Evolutionary conservation across 2,329 filamentous ascomycete genomes (phyloP).

Genomic region (Clarireedia sp.): DNA sequence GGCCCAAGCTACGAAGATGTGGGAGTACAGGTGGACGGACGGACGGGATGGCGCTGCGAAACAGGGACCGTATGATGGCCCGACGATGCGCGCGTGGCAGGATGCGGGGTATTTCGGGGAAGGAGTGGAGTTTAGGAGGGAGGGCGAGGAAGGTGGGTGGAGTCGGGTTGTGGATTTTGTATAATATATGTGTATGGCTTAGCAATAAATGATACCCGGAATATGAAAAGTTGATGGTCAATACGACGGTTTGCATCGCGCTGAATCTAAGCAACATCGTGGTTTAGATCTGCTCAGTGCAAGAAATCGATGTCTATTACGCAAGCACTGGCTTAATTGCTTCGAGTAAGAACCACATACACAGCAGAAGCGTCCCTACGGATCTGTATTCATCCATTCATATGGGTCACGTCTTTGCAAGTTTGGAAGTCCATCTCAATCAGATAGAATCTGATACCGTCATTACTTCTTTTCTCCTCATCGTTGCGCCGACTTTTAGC

Average conservation of each 20-base stretch:
- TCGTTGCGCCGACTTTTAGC: constrained; percentile 6
- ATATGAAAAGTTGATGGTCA: neutral
- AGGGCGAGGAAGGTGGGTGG: constrained; percentile 41
- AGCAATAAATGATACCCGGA: neutral
- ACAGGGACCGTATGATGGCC: constrained; percentile 80
- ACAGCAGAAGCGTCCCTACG: neutral
- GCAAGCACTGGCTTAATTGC: no score
- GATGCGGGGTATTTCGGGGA: constrained; percentile 89
- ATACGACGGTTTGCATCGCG: no score
- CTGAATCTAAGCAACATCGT: no score
- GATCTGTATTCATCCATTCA: neutral
- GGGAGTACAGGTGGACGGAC: constrained; percentile 92
- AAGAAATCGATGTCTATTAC: neutral
- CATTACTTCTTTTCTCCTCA: neutral
- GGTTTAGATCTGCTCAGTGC: no score
- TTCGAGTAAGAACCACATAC: no score
- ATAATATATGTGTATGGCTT: constrained; percentile 16
- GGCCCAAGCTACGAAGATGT: constrained; percentile 41
- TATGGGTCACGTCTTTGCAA: neutral
- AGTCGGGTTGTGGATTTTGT: constrained; percentile 29
- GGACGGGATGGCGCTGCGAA: constrained; percentile 69
- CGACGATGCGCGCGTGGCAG: constrained; percentile 85
- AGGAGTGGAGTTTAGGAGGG: constrained; percentile 69
- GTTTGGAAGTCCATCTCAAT: neutral
- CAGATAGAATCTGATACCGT: neutral